These are phyloP conservation scores for Nicotiana otophora DNA, from an alignment of 257 asterid genomes.

Conservation along the genomic window DNA sequence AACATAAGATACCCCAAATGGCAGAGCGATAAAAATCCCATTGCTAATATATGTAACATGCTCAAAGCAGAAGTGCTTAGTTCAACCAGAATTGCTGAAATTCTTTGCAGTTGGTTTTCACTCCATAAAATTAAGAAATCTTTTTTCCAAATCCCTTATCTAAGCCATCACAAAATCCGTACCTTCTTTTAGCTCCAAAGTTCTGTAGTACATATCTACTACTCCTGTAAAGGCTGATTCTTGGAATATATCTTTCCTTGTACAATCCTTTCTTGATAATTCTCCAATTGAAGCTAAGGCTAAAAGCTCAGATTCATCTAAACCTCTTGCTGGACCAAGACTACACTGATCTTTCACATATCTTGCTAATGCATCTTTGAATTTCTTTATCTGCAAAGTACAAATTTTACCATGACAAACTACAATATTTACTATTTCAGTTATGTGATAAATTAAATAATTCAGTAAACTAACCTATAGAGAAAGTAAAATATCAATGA, in stretches of 20 bases:
- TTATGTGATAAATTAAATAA: too few species aligned
- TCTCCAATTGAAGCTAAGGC: not conserved
- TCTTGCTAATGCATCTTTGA: conserved; percentile 67
- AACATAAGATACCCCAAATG: too few species aligned
- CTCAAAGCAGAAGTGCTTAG: too few species aligned
- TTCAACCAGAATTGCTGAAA: too few species aligned
- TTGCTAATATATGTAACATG: too few species aligned
- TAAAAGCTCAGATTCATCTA: not conserved
- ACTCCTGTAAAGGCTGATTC: not conserved
- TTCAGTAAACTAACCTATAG: too few species aligned
- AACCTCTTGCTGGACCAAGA: conserved; percentile 43
- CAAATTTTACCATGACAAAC: not conserved
- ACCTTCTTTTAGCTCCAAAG: too few species aligned
- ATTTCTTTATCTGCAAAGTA: conserved; percentile 43
- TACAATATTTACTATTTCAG: not conserved
- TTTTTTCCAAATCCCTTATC: too few species aligned
- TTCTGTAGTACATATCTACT: not conserved
- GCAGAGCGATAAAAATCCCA: too few species aligned
- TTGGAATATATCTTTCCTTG: not conserved
- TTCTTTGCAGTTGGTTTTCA: too few species aligned
- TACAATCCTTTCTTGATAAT: not conserved
- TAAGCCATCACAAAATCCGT: not conserved
- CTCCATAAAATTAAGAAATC: too few species aligned
- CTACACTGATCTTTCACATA: conserved; percentile 46
- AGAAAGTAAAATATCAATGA: too few species aligned